Percentiles rank a stretch among this genome's conserved stretches.
These are phyloP conservation scores for Solanum ossicruentum DNA, from an alignment of 257 asterid genomes.

Conservation along the genomic window DNA sequence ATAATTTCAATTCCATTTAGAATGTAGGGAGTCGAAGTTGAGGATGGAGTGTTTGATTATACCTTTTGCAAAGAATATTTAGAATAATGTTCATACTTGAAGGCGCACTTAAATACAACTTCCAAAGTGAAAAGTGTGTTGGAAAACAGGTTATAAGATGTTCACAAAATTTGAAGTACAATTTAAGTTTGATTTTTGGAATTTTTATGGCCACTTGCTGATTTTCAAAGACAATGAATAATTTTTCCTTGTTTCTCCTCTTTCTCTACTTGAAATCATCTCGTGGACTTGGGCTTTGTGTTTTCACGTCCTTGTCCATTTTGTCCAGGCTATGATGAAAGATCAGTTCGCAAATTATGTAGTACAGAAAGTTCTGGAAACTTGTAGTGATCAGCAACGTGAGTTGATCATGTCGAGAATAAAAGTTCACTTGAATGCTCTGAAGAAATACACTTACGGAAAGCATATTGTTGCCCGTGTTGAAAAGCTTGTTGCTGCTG, in stretches of 20 bases:
- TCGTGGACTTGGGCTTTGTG: neutral
- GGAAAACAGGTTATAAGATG: no score
- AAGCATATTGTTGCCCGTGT: constrained; percentile 82
- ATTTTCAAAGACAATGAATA: no score
- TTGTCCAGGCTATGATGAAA: constrained; percentile 72
- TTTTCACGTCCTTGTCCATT: neutral
- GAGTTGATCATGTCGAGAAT: constrained; percentile 66
- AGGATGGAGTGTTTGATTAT: no score
- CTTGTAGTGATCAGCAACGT: constrained; percentile 73
- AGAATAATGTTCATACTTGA: no score
- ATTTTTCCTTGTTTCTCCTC: neutral
- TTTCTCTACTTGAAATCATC: neutral
- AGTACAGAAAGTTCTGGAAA: constrained; percentile 78
- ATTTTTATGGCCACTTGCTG: no score
- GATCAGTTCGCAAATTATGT: constrained; percentile 81
- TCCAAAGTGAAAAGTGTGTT: no score
- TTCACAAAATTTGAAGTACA: no score
- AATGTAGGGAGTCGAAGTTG: no score
- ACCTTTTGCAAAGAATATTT: no score
- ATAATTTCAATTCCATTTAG: no score
- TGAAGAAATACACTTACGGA: constrained; percentile 77
- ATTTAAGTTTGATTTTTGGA: no score
- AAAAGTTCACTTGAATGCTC: constrained; percentile 67
- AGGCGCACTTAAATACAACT: no score
- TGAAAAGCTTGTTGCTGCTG: constrained; percentile 80